These are phyloP conservation scores for Capsicum baccatum DNA, from an alignment of 257 asterid species.

Conservation along the genomic window DNA sequence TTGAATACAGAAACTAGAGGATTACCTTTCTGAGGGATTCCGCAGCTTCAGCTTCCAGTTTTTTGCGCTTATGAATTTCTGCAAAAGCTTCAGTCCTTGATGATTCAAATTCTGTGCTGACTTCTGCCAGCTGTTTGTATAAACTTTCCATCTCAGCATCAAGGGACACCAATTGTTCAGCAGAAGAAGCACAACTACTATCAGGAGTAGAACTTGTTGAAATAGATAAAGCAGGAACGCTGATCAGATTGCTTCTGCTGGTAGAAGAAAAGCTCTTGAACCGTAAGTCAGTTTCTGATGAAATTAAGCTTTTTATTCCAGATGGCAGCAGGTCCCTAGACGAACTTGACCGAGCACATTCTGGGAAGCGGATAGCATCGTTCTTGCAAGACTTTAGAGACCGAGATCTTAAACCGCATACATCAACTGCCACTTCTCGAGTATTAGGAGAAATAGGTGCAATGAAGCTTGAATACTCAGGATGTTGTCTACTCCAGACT, in stretches of 20 bases:
- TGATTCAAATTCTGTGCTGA: slow-evolving; percentile 46
- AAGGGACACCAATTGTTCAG: slow-evolving; percentile 41
- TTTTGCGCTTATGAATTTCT: slow-evolving; percentile 46
- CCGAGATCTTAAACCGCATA: slow-evolving; percentile 43
- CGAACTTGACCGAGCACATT: slow-evolving; percentile 37
- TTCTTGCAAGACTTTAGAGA: slow-evolving; percentile 40
- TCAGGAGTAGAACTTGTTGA: slow-evolving; percentile 40
- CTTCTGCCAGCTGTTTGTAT: slow-evolving; percentile 46
- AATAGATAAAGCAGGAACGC: slow-evolving; percentile 32
- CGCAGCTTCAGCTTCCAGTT: slow-evolving; percentile 58
- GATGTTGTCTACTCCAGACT: slow-evolving; percentile 66
- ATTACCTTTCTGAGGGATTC: slow-evolving; percentile 59
- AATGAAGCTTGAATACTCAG: slow-evolving; percentile 41
- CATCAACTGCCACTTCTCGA: slow-evolving; percentile 38
- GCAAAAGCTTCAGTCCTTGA: slow-evolving; percentile 51
- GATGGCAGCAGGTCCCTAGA: slow-evolving; percentile 38
- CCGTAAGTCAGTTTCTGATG: slow-evolving; percentile 28
- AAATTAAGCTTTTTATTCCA: slow-evolving; percentile 29
- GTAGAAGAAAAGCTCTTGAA: slow-evolving; percentile 23
- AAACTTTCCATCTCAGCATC: slow-evolving; percentile 43
- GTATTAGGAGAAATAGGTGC: slow-evolving; percentile 33
- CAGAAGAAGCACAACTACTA: slow-evolving; percentile 42
- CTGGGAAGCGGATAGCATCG: slow-evolving; percentile 38
- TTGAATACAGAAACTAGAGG: slow-evolving; percentile 8
- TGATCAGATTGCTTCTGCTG: slow-evolving; percentile 35